Percentiles rank a stretch among this genome's conserved stretches.
phyloP scores from a whole-genome alignment of 805 yeast species.

The Brettanomyces sp. region DNA sequence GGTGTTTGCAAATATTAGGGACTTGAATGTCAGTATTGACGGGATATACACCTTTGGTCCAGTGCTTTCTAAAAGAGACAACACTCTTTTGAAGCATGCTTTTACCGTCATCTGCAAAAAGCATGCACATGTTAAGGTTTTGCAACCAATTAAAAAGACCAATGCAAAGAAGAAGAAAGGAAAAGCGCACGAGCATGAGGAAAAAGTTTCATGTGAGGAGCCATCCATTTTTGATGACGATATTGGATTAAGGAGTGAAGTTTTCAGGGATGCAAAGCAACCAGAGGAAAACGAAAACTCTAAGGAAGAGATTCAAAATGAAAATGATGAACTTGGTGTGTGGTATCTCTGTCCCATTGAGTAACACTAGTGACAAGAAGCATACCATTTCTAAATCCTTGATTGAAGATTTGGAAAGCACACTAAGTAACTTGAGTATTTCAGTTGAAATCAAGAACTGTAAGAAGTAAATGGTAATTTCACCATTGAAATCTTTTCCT shows the following conservation, averaged over 20 bases:
- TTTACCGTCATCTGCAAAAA: conserved; percentile 4
- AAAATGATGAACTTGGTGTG: too few species aligned
- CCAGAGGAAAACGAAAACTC: too few species aligned
- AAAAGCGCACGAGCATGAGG: not conserved
- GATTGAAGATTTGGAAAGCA: not conserved
- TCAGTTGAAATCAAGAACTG: not conserved
- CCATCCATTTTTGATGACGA: too few species aligned
- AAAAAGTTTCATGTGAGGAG: too few species aligned
- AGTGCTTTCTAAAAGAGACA: conserved; percentile 4
- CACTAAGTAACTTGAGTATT: not conserved
- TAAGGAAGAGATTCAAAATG: too few species aligned
- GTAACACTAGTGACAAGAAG: not conserved
- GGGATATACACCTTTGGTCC: conserved; percentile 1
- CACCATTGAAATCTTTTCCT: too few species aligned
- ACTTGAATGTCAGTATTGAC: conserved; percentile 7
- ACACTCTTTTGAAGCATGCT: conserved; percentile 5
- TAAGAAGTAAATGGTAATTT: too few species aligned
- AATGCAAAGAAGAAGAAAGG: not conserved
- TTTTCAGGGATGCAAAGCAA: too few species aligned
- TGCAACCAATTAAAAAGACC: not conserved
- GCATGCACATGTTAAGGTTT: not conserved
- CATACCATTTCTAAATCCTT: not conserved
- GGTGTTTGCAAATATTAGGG: conserved; percentile 6
- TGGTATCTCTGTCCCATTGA: not conserved
- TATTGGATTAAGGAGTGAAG: too few species aligned